phyloP scores from a whole-genome alignment of 192 early-diverging fungal genomes.

The Rhizoclosmatium sp. region DNA sequence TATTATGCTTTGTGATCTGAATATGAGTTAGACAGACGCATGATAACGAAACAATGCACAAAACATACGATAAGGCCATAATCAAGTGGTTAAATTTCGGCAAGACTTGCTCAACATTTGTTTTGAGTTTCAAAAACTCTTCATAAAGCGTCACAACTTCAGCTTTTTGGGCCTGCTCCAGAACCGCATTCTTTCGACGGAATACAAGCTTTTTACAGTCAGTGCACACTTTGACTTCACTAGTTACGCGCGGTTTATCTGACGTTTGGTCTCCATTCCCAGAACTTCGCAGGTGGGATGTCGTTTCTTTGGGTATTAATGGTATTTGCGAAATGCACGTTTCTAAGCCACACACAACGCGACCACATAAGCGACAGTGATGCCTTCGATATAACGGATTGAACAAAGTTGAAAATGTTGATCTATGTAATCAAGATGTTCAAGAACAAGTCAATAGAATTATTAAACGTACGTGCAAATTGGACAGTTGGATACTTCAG shows the following conservation, averaged over 20 bases:
- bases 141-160: constrained; percentile 32
- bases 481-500: constrained; percentile 46
- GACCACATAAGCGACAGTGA: constrained; percentile 63
- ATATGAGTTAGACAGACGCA: background rate
- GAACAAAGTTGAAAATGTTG: constrained; percentile 43
- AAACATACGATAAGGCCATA: constrained; percentile 46
- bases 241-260: background rate
- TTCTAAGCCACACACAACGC: constrained; percentile 51
- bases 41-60: background rate
- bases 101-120: constrained; percentile 44
- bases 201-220: constrained; percentile 52
- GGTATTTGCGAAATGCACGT: constrained; percentile 37
- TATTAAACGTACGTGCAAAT: constrained; percentile 47
- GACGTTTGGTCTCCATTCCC: background rate
- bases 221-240: constrained; percentile 42
- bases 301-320: constrained; percentile 16
- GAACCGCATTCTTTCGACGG: background rate
- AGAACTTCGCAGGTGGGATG: too few relatives aligned
- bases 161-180: constrained; percentile 16
- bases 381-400: constrained; percentile 52
- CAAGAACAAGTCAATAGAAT: background rate
- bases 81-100: constrained; percentile 57
- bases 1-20: constrained; percentile 22
- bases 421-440: constrained; percentile 7
- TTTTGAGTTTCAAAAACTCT: constrained; percentile 12